phyloP scores from a whole-genome alignment of 106 monocot genomes.

The Allium cepa region DNA sequence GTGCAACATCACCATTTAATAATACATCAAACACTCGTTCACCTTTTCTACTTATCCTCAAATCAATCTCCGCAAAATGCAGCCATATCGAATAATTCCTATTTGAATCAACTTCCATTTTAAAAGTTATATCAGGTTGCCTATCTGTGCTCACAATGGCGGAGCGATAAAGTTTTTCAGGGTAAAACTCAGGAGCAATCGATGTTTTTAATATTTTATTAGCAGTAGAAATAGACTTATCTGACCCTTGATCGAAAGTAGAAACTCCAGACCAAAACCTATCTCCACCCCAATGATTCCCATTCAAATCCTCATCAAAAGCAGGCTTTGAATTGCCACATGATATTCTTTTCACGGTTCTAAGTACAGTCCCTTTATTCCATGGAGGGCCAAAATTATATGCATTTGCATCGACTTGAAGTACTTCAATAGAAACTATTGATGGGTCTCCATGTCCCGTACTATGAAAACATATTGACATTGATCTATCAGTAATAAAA shows the following conservation, averaged over 20 bases:
- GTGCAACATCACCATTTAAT: conserved; percentile 62
- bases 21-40: conserved; percentile 80
- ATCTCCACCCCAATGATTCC: conserved; percentile 85
- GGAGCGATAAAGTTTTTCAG: conserved; percentile 70
- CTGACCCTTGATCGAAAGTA: conserved; percentile 48
- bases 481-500: conserved; percentile 42
- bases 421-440: conserved; percentile 79
- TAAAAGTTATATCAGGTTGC: conserved; percentile 54
- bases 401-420: conserved; percentile 65
- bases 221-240: conserved; percentile 68
- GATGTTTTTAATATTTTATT: conserved; percentile 48
- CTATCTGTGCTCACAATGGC: conserved; percentile 72
- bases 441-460: conserved; percentile 97
- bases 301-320: conserved; percentile 87
- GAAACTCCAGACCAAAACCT: conserved; percentile 68
- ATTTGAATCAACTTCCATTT: conserved; percentile 75
- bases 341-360: conserved; percentile 69
- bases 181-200: conserved; percentile 70
- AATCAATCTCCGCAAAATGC: conserved; percentile 94
- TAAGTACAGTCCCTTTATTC: conserved; percentile 48
- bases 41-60: conserved; percentile 34
- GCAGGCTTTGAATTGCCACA: conserved; percentile 66
- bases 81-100: conserved; percentile 94
- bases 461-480: conserved; percentile 78
- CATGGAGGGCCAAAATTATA: conserved; percentile 53